phyloP scores from a whole-genome alignment of 345 rosid genomes.

The Lepidium sativum region DNA sequence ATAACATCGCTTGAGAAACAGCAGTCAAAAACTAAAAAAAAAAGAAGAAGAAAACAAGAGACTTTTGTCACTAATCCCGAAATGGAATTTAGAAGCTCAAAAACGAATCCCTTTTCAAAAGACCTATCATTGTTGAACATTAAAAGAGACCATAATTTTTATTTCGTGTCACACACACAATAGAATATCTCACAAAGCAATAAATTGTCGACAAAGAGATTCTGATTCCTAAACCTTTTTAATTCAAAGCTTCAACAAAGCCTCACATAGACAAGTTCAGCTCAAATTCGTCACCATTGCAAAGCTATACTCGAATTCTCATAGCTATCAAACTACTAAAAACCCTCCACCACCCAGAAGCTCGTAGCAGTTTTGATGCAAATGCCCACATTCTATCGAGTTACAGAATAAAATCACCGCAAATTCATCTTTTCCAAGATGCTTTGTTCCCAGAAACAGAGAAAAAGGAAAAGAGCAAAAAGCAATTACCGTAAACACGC shows the following conservation, averaged over 20 bases:
- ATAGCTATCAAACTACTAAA: too few relatives aligned
- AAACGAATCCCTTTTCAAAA: background rate
- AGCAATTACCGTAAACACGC: slow-evolving; percentile 19
- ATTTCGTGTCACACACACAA: background rate
- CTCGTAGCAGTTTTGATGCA: too few relatives aligned
- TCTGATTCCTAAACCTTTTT: too few relatives aligned
- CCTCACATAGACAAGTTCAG: too few relatives aligned
- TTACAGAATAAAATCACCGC: too few relatives aligned
- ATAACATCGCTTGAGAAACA: slow-evolving; percentile 92
- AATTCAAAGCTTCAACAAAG: too few relatives aligned
- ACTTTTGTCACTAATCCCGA: background rate
- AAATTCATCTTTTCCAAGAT: background rate
- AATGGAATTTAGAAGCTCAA: slow-evolving; percentile 5
- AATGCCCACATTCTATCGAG: too few relatives aligned
- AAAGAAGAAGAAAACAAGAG: background rate
- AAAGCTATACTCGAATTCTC: too few relatives aligned
- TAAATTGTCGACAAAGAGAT: background rate
- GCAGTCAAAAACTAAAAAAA: slow-evolving; percentile 97
- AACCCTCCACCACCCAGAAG: background rate
- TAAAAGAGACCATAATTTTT: background rate
- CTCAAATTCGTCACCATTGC: too few relatives aligned
- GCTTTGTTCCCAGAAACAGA: background rate
- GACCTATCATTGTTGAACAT: too few relatives aligned
- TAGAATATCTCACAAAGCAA: too few relatives aligned
- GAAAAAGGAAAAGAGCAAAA: background rate